Evolutionary conservation across 2,329 filamentous ascomycete species (phyloP), one percentile per base, ranked within the genome.

Genomic region (Knoxdaviesia capensis): DNA sequence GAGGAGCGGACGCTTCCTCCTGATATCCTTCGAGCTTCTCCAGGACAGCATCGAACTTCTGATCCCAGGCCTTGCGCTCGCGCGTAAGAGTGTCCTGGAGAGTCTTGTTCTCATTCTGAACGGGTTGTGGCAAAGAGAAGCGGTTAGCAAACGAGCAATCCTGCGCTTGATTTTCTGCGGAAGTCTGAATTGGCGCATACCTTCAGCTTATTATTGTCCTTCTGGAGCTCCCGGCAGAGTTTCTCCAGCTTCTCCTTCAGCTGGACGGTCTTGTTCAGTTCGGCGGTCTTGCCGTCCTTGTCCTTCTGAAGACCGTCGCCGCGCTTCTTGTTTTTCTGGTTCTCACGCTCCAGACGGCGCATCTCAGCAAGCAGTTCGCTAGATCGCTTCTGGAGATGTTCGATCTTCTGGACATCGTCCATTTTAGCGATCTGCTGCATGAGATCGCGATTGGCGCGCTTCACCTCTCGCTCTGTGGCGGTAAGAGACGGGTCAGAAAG

Each of bases 121-220:
- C 7, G 5, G 36, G 20, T 7, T 38, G 20, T 4, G n/a, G 7
- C 7, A 20, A 8, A 29, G 28, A 32, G 11, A 10, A 34, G 31
- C 35, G 6, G 7, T 31, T 5, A 36, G 9, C 36, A 30, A 8
- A n/a, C 9, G 33, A 11, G 29, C 4, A 40, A 9, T 11, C 34
- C 7, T 34, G 6, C 34, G 8, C 20, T 20, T 20, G 20, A 20
- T 10, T 33, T 31, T 6, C 7, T 31, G 11, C 6, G 32, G 6
- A 33, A 29, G 11, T 7, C 7, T 7, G 7, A 35, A 6, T 10
- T 7, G 10, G 35, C 20, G 56, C 64, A 51, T 60, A 90, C 84
- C 79, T 96, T 96, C 49, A 98, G 76, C 62, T 93, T 92, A 61
- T 96, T 96, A 59, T 98, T 98, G 55, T 98, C 90, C 52, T 88